Conservation (phyloP, 163 green algal genomes). For the Chloromonas sp. region DNA sequence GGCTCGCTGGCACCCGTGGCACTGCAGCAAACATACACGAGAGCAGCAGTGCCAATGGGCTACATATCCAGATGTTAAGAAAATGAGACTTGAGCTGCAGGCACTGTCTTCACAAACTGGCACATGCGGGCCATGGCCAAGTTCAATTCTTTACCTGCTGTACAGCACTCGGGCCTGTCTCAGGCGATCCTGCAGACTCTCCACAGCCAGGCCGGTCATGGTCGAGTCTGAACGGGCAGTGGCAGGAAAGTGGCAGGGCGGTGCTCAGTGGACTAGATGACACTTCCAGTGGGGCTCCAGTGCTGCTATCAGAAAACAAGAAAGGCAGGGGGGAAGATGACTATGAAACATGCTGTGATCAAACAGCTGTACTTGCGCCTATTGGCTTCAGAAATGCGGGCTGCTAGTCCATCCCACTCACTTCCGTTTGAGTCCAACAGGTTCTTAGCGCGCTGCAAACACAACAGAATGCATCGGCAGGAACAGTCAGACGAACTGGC, state of each 20-base stretch:
- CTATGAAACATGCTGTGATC: no score
- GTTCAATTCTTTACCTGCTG: conserved; percentile 20
- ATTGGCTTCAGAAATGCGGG: neutral
- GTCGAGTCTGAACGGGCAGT: conserved; percentile 34
- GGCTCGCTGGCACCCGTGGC: conserved; percentile 75
- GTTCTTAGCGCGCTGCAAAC: conserved; percentile 73
- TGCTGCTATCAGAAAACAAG: no score
- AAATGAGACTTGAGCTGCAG: no score
- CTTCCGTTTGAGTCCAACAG: conserved; percentile 40
- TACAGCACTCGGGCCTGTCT: conserved; percentile 82
- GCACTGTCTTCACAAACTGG: no score
- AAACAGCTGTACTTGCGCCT: no score
- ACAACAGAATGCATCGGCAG: conserved; percentile 4
- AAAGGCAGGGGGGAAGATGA: no score
- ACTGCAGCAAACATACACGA: conserved; percentile 7
- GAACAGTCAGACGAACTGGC: neutral
- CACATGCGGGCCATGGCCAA: no score
- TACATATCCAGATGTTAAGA: no score
- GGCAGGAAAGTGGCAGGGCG: neutral
- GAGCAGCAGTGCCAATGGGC: no score
- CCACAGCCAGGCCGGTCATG: conserved; percentile 65
- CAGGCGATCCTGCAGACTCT: conserved; percentile 70
- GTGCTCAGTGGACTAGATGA: no score
- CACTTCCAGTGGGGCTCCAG: no score
- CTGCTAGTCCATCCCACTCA: neutral